Base-by-base conservation (phyloP, 2,329 filamentous ascomycete genomes). In the Blumeriella jaapii region DNA sequence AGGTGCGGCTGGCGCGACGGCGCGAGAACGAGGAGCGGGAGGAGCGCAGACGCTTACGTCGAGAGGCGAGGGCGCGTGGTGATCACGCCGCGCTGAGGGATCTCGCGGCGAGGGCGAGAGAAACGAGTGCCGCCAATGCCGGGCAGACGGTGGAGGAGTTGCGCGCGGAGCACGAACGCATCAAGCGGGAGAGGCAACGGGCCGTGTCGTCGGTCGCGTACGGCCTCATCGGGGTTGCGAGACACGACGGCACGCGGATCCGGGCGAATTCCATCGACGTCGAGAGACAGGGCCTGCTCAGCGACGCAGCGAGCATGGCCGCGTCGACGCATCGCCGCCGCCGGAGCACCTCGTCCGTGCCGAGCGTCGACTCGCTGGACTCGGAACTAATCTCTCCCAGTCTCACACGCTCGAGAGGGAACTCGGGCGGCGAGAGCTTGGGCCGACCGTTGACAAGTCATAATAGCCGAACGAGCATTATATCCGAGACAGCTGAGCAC, bases 1-100 rank as follows among this genome's bases (percentile, higher is more conserved):
- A 93, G 57, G 89, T 96, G 40, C 78, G 91, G 9, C 55, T 82
- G 9, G 76, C 83, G 12, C 73, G 91, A 35, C 74, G 87, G 33
- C 68, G 73, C 37, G 81, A 93, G 55, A 68, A 79, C 24, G 73
- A 74, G 4, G 85, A 91, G 43, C 76, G 85, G 4, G 83, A 93
- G 47, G 77, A 81, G 45, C 67, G 82, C n/a, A 68, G 83, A 33
- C 68, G 72, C 29, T 65, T 75, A 38, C 68, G 83, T 17, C 65
- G 74, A 18, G 82, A 86, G 45, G 87, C 87, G 8, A 72, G 82
- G 31, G 70, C 67, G 36, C 67, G 78, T 32, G 78, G 81, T 31
- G 85, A 93, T 58, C 57, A 57, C n/a, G 64, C 69, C 2, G 74
- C 81, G 1, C 60, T 93, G n/a, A 71, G 77, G 38, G 67, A 74